Conservation (phyloP, 2,329 filamentous ascomycete genomes). For the Penicillium brasilianum region DNA sequence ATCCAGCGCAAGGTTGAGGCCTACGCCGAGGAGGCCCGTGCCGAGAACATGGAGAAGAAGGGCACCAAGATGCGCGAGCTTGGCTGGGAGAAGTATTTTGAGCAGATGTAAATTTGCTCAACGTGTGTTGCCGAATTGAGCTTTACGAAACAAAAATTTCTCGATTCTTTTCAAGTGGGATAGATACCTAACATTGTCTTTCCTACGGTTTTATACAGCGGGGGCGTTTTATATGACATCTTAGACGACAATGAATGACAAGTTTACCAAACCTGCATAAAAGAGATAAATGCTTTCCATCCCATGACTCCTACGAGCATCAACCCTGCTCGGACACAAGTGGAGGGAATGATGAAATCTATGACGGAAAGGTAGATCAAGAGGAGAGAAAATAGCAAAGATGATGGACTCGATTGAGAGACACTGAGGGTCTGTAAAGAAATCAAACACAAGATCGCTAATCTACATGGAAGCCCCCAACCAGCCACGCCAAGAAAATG, state of each 20-base stretch:
- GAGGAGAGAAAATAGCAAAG: not conserved
- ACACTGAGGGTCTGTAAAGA: conserved; percentile 5
- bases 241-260: conserved; percentile 34
- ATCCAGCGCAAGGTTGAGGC: conserved; percentile 50
- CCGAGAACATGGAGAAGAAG: conserved; percentile 51
- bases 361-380: not conserved
- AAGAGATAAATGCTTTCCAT: no score
- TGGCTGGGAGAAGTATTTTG: conserved; percentile 52
- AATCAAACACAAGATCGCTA: conserved; percentile 20
- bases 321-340: no score
- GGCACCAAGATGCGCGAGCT: conserved; percentile 49
- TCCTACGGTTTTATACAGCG: conserved; percentile 21
- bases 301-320: no score
- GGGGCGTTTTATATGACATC: conserved; percentile 21
- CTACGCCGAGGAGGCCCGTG: conserved; percentile 49
- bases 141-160: conserved; percentile 2
- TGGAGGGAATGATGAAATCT: no score
- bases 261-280: not conserved
- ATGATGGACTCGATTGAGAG: not conserved
- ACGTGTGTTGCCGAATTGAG: not conserved
- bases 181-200: not conserved
- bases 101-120: conserved; percentile 42
- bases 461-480: conserved; percentile 29
- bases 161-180: conserved; percentile 9
- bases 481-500: conserved; percentile 1